Evolutionary conservation across 352 stramenopile genomes (phyloP).

Genomic region (Hyaloperonospora arabidopsidis): DNA sequence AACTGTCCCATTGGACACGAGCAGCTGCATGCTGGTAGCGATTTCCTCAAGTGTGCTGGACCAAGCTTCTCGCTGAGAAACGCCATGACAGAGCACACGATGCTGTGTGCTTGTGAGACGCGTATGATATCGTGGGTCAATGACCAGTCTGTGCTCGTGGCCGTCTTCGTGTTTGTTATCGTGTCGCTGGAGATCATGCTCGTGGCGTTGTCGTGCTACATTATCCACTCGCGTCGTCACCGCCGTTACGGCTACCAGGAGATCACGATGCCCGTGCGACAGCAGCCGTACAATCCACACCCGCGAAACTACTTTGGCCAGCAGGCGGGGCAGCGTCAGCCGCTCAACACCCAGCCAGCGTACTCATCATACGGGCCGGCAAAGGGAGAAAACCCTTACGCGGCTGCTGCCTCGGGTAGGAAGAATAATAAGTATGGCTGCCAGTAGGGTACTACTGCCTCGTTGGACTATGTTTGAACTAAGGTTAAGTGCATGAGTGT

Average conservation of each 20-base stretch:
- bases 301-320: constrained; percentile 67
- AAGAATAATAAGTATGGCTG: constrained; percentile 22
- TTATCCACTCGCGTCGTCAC: constrained; percentile 65
- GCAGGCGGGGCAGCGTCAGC: constrained; percentile 27
- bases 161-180: constrained; percentile 72
- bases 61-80: constrained; percentile 52
- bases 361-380: constrained; percentile 28
- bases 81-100: constrained; percentile 64
- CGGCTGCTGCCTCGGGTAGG: constrained; percentile 19
- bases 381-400: constrained; percentile 29
- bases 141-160: constrained; percentile 68
- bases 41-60: constrained; percentile 65
- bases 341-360: constrained; percentile 33
- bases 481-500: constrained; percentile 14
- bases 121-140: constrained; percentile 75
- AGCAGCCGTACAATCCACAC: constrained; percentile 74
- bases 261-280: constrained; percentile 77
- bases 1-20: constrained; percentile 58
- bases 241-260: constrained; percentile 72
- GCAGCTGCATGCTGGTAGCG: constrained; percentile 46
- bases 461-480: constrained; percentile 20
- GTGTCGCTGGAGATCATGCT: constrained; percentile 75
- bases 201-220: constrained; percentile 73
- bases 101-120: constrained; percentile 77
- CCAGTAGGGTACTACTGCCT: constrained; percentile 1